Conservation (phyloP, 2,329 filamentous ascomycete genomes). For the Fusarium sp. region DNA sequence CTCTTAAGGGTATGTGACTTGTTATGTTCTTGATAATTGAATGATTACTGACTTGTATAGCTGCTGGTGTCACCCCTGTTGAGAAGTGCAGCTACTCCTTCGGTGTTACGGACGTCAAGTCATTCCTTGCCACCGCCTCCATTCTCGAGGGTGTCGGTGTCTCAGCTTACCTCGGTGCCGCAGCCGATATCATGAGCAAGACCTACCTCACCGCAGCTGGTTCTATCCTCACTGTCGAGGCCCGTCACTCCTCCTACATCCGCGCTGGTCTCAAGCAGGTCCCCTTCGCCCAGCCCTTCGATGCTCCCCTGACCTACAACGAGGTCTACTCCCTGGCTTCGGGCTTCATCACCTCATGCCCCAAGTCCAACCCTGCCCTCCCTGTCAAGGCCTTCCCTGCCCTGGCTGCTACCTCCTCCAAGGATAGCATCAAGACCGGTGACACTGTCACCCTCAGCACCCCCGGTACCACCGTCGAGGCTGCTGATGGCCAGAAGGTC, state of each 20-base stretch:
- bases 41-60: conserved; percentile 26
- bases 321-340: conserved; percentile 74
- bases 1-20: conserved; percentile 22
- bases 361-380: conserved; percentile 63
- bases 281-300: conserved; percentile 70
- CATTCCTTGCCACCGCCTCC: conserved; percentile 70
- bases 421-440: conserved; percentile 43
- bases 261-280: conserved; percentile 60
- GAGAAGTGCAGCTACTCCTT: conserved; percentile 69
- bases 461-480: conserved; percentile 44
- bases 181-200: conserved; percentile 68
- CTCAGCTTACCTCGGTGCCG: conserved; percentile 72
- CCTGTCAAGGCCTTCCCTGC: conserved; percentile 71
- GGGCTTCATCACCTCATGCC: conserved; percentile 69
- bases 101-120: conserved; percentile 66
- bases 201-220: conserved; percentile 70
- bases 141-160: conserved; percentile 76
- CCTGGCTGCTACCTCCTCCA: conserved; percentile 52
- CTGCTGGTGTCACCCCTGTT: conserved; percentile 62
- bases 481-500: conserved; percentile 39
- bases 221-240: conserved; percentile 72
- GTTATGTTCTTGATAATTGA: fast-evolving
- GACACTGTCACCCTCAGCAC: conserved; percentile 45
- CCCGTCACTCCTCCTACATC: conserved; percentile 72
- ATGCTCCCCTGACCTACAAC: conserved; percentile 68